Evolutionary conservation across 2,329 filamentous ascomycete genomes (phyloP).

Genomic region (Sporothrix sp.): DNA sequence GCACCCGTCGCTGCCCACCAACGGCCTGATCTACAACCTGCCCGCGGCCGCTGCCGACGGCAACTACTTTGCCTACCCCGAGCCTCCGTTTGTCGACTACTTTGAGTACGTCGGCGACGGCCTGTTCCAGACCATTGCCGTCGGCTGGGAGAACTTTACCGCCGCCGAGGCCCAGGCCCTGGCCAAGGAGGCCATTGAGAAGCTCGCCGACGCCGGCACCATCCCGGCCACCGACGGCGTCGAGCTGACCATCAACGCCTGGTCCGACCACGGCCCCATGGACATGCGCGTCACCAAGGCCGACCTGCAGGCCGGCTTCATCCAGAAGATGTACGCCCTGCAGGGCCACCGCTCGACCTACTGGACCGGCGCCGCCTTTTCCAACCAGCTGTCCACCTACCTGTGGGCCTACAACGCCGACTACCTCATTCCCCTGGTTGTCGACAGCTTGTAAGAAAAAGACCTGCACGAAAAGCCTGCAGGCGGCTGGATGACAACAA

Average conservation of each 20-base stretch:
- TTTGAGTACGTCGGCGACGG: constrained; percentile 23
- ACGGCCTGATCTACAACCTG: constrained; percentile 23
- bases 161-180: constrained; percentile 20
- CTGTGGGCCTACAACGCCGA: constrained; percentile 25
- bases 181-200: constrained; percentile 25
- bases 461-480: too few relatives aligned
- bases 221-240: constrained; percentile 15
- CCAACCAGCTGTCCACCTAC: constrained; percentile 25
- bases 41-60: constrained; percentile 20
- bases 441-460: background rate
- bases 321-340: constrained; percentile 27
- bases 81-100: constrained; percentile 22
- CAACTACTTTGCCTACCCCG: constrained; percentile 22
- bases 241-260: constrained; percentile 20
- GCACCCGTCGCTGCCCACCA: constrained; percentile 24
- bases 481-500: too few relatives aligned
- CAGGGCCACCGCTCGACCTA: constrained; percentile 32
- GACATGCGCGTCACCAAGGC: constrained; percentile 24
- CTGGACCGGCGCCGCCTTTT: constrained; percentile 29
- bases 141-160: constrained; percentile 18
- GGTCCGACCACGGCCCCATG: constrained; percentile 25
- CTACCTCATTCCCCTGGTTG: constrained; percentile 10
- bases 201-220: constrained; percentile 19
- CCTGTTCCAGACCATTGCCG: constrained; percentile 23
- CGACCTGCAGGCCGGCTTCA: constrained; percentile 27